Percentiles rank a stretch among this genome's conserved stretches.
Conservation (phyloP, 2,329 filamentous ascomycete genomes). For the Fusarium annulatum region DNA sequence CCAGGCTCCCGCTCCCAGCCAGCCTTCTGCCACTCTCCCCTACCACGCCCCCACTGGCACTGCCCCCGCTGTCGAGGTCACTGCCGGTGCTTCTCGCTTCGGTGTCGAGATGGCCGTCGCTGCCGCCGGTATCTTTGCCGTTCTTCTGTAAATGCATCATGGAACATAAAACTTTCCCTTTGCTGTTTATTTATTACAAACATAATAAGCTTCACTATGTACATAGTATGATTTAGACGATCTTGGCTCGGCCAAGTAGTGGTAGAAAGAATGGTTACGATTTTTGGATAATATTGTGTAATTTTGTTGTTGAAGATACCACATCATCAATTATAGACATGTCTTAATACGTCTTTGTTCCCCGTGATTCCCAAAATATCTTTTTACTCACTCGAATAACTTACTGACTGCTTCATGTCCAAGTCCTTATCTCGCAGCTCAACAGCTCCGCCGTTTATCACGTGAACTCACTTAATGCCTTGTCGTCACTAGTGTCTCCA, state of each 20-base stretch:
- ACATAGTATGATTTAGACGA: conserved; percentile 46
- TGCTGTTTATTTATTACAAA: conserved; percentile 38
- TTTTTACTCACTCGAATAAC: accelerated
- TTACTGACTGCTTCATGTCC: background rate
- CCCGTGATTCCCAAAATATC: background rate
- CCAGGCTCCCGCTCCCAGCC: conserved; percentile 26
- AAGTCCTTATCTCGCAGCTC: too few relatives aligned
- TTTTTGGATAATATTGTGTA: conserved; percentile 32
- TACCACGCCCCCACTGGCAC: conserved; percentile 32
- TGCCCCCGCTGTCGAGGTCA: conserved; percentile 40
- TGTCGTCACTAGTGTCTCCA: background rate
- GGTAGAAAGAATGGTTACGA: conserved; percentile 44
- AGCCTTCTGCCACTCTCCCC: conserved; percentile 39
- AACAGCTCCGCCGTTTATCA: background rate
- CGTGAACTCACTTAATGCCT: background rate
- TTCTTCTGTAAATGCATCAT: conserved; percentile 49
- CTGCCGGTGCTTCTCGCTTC: conserved; percentile 49
- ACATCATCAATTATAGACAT: background rate
- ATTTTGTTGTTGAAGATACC: conserved; percentile 26
- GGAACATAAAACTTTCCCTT: conserved; percentile 34
- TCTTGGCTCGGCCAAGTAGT: conserved; percentile 35
- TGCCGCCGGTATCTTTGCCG: conserved; percentile 48
- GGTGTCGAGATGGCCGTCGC: conserved; percentile 46
- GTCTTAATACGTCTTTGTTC: background rate
- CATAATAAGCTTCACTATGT: conserved; percentile 46